Evolutionary conservation across 192 early-diverging fungal genomes (phyloP).

Genomic region (Backusella tuberculispora): DNA sequence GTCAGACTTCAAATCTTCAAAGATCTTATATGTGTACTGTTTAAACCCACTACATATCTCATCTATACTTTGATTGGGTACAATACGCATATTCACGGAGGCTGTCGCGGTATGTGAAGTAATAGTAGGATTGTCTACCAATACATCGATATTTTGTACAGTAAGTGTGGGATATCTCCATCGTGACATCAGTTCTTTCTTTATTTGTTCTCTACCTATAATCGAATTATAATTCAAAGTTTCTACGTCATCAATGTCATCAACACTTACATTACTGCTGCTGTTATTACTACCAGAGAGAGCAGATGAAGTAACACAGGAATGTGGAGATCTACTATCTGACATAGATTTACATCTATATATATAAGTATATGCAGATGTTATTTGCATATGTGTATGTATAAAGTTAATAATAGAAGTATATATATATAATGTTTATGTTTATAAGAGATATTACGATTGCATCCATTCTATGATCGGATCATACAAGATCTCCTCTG

Average conservation of each 20-base stretch:
- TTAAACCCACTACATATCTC: constrained; percentile 62
- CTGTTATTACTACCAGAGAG: neutral
- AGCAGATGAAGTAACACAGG: neutral
- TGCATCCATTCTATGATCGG: constrained; percentile 44
- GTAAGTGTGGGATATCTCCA: constrained; percentile 77
- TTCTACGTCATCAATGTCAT: constrained; percentile 21
- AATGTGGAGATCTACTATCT: constrained; percentile 2
- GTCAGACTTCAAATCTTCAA: constrained; percentile 50
- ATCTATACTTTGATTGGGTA: constrained; percentile 69
- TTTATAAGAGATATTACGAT: constrained; percentile 20
- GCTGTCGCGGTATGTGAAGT: constrained; percentile 68
- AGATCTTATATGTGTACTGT: constrained; percentile 51
- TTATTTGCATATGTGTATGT: no score
- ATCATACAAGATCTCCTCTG: constrained; percentile 59
- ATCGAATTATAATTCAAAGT: constrained; percentile 7
- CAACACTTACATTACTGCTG: neutral
- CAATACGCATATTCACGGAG: constrained; percentile 71
- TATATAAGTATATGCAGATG: neutral
- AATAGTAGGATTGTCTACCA: constrained; percentile 67
- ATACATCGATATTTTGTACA: constrained; percentile 74
- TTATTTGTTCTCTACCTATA: constrained; percentile 3
- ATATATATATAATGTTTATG: neutral
- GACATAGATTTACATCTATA: neutral
- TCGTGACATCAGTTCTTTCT: constrained; percentile 60
- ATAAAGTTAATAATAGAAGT: neutral